These are phyloP conservation scores for Boletellus ananas DNA, from an alignment of 768 basidiomycete species.

Conservation along the genomic window DNA sequence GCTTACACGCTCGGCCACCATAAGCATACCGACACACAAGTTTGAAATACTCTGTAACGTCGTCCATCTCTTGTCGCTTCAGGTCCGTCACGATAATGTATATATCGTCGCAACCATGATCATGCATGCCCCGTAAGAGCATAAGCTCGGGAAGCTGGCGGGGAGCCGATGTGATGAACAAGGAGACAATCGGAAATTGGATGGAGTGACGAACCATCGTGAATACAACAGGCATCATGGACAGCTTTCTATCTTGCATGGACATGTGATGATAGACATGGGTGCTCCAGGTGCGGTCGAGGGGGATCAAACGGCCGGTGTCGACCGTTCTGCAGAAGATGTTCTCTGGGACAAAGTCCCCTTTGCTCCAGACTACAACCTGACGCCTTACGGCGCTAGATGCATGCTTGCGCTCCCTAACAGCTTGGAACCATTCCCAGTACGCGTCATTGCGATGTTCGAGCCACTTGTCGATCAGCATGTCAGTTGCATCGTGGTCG, in stretches of 20 bases:
- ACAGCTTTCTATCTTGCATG: slow-evolving; percentile 66
- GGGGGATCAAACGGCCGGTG: slow-evolving; percentile 71
- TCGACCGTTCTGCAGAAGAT: slow-evolving; percentile 78
- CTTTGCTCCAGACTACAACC: slow-evolving; percentile 53
- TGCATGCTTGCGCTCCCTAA: slow-evolving; percentile 62
- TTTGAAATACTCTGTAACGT: slow-evolving; percentile 75
- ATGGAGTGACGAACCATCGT: slow-evolving; percentile 54
- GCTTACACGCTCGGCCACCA: slow-evolving; percentile 56
- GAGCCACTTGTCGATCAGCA: slow-evolving; percentile 82
- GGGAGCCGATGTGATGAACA: not conserved
- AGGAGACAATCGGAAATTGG: not conserved
- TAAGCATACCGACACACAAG: slow-evolving; percentile 65
- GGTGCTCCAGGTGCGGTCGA: slow-evolving; percentile 79
- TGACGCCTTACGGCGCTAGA: slow-evolving; percentile 50
- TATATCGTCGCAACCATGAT: slow-evolving; percentile 73
- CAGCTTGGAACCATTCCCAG: slow-evolving; percentile 71
- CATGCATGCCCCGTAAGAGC: slow-evolving; percentile 78
- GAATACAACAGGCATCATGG: slow-evolving; percentile 78
- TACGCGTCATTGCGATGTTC: slow-evolving; percentile 75
- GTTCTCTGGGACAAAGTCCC: slow-evolving; percentile 75
- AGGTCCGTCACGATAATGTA: slow-evolving; percentile 77
- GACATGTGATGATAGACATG: slow-evolving; percentile 77
- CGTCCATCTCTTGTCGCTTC: slow-evolving; percentile 78
- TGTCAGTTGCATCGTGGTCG: slow-evolving; percentile 71
- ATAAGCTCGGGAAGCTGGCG: slow-evolving; percentile 71